Evolutionary conservation across 2,329 filamentous ascomycete genomes (phyloP).

Genomic region (Cladosporium cucumerinum): DNA sequence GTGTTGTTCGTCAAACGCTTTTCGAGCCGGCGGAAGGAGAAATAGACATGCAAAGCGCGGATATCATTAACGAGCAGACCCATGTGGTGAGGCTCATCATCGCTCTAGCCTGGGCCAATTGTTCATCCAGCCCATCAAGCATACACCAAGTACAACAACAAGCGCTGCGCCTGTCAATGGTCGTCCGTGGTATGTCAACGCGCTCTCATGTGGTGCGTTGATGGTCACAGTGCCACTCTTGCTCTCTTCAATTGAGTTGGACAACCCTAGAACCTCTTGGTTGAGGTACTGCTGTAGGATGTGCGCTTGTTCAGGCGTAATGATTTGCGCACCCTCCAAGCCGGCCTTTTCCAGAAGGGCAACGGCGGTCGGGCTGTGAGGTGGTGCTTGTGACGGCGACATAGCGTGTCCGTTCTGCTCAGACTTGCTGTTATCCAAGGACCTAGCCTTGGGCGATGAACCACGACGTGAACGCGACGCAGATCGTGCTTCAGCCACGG

Average conservation of each 20-base stretch:
- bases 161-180: slow-evolving; percentile 31
- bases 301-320: slow-evolving; percentile 34
- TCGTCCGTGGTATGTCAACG: slow-evolving; percentile 28
- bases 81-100: slow-evolving; percentile 29
- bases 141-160: slow-evolving; percentile 31
- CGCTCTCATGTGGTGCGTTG: slow-evolving; percentile 16
- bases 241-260: slow-evolving; percentile 10
- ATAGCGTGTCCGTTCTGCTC: slow-evolving; percentile 28
- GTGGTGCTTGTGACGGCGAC: slow-evolving; percentile 18
- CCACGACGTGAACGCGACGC: slow-evolving; percentile 16
- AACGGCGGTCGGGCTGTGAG: slow-evolving; percentile 26
- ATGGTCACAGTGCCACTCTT: slow-evolving; percentile 8
- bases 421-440: slow-evolving; percentile 19
- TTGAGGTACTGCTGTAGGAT: slow-evolving; percentile 30
- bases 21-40: neutral
- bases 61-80: neutral
- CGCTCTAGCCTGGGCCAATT: slow-evolving; percentile 45
- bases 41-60: neutral
- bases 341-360: slow-evolving; percentile 31
- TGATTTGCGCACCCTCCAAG: slow-evolving; percentile 32
- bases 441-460: slow-evolving; percentile 17
- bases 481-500: slow-evolving; percentile 42
- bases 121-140: slow-evolving; percentile 34
- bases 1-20: neutral
- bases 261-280: slow-evolving; percentile 28